phyloP scores from a whole-genome alignment of 768 basidiomycete species.

The Amanita rubescens region DNA sequence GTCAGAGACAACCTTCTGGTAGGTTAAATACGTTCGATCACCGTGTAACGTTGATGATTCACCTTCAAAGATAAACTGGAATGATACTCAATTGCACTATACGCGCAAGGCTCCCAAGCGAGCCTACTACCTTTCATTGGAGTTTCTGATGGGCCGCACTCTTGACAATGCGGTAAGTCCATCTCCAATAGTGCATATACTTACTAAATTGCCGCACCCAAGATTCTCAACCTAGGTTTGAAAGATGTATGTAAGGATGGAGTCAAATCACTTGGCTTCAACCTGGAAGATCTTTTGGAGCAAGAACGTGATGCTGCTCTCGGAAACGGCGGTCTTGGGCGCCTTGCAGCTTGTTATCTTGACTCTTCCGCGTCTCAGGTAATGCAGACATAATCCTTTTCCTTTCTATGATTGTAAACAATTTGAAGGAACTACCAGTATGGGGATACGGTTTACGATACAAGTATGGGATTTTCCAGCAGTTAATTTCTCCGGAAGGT shows the following conservation, averaged over 20 bases:
- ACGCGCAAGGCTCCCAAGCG: slow-evolving; percentile 82
- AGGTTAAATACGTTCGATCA: slow-evolving; percentile 14
- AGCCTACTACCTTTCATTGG: slow-evolving; percentile 93
- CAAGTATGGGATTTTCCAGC: slow-evolving; percentile 95
- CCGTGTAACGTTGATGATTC: background rate
- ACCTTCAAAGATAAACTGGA: slow-evolving; percentile 70
- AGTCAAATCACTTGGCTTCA: slow-evolving; percentile 77
- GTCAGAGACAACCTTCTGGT: slow-evolving; percentile 86
- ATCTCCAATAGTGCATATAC: slow-evolving; percentile 6
- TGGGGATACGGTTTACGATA: slow-evolving; percentile 96
- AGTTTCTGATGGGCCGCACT: slow-evolving; percentile 83
- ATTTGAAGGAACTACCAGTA: slow-evolving; percentile 63
- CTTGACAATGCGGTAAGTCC: slow-evolving; percentile 54
- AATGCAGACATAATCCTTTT: slow-evolving; percentile 49
- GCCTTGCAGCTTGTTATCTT: slow-evolving; percentile 95
- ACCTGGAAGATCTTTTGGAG: slow-evolving; percentile 79
- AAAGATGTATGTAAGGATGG: slow-evolving; percentile 68
- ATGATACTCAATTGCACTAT: slow-evolving; percentile 68
- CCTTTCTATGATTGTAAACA: slow-evolving; percentile 24
- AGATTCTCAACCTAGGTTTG: slow-evolving; percentile 83
- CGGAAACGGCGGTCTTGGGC: slow-evolving; percentile 93
- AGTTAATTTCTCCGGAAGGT: slow-evolving; percentile 79
- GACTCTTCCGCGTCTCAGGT: slow-evolving; percentile 87
- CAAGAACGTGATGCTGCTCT: slow-evolving; percentile 91
- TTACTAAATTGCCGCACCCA: slow-evolving; percentile 18